Conservation (phyloP, 345 rosid species). For the Salix dunnii region DNA sequence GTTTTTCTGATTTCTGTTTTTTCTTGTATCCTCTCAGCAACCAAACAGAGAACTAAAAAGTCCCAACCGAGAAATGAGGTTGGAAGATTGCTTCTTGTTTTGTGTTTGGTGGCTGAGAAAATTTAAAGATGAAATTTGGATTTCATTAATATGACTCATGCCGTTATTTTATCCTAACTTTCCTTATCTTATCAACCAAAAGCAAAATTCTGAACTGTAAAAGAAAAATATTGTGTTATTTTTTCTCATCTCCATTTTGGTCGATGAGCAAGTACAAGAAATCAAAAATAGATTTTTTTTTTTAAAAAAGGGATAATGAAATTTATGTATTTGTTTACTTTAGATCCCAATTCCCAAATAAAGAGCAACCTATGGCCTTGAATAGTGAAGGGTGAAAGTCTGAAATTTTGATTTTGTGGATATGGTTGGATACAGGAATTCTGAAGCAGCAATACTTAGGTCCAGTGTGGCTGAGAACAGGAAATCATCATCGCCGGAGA, state of each 20-base stretch:
- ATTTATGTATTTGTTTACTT: neutral
- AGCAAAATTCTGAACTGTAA: slow-evolving; percentile 8
- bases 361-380: neutral
- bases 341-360: slow-evolving; percentile 3
- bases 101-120: slow-evolving; percentile 17
- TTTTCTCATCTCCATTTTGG: slow-evolving; percentile 24
- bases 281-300: neutral
- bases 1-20: neutral
- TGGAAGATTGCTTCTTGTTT: neutral
- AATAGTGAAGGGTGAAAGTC: neutral
- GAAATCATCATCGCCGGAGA: slow-evolving; percentile 50
- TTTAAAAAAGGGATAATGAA: neutral
- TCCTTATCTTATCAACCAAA: neutral
- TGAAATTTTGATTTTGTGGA: neutral
- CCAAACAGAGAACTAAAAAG: slow-evolving; percentile 15
- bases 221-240: neutral
- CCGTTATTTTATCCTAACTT: neutral
- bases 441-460: slow-evolving; percentile 42
- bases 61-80: slow-evolving; percentile 8
- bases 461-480: slow-evolving; percentile 31
- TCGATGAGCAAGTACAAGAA: slow-evolving; percentile 17
- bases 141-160: neutral
- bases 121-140: neutral
- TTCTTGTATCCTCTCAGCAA: slow-evolving; percentile 20
- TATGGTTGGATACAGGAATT: slow-evolving; percentile 42